Conservation (phyloP, 345 rosid genomes). For the Physaria fendleri region DNA sequence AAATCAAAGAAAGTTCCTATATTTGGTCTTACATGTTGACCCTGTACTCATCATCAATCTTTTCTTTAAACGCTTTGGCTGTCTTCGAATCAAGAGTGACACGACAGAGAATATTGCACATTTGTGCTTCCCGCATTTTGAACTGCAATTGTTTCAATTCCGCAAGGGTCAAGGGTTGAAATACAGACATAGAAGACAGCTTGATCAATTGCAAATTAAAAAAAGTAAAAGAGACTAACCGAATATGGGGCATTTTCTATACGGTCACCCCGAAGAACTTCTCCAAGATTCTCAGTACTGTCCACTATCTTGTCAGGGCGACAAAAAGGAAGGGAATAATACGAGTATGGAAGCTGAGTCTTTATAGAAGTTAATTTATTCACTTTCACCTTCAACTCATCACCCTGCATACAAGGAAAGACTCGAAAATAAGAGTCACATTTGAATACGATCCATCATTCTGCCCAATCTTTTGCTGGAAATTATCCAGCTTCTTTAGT, state of each 20-base stretch:
- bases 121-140: conserved; percentile 88
- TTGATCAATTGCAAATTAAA: background rate
- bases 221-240: conserved; percentile 35
- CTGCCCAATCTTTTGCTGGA: background rate
- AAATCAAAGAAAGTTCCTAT: background rate
- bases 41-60: conserved; percentile 88
- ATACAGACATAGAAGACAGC: background rate
- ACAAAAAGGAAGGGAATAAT: conserved; percentile 75
- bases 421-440: background rate
- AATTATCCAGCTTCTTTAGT: background rate
- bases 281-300: conserved; percentile 98
- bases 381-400: conserved; percentile 76
- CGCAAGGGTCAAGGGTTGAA: conserved; percentile 10
- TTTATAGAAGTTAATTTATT: conserved; percentile 88
- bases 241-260: conserved; percentile 87
- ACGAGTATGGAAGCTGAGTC: conserved; percentile 95
- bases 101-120: conserved; percentile 70
- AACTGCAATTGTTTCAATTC: conserved; percentile 47
- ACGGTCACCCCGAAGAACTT: conserved; percentile 98
- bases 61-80: conserved; percentile 77
- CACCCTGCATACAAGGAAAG: conserved; percentile 48
- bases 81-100: conserved; percentile 51
- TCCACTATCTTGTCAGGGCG: conserved; percentile 70
- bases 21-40: conserved; percentile 69
- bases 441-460: background rate